phyloP scores from a whole-genome alignment of 495 filamentous ascomycete species.

The Podospora australis region DNA sequence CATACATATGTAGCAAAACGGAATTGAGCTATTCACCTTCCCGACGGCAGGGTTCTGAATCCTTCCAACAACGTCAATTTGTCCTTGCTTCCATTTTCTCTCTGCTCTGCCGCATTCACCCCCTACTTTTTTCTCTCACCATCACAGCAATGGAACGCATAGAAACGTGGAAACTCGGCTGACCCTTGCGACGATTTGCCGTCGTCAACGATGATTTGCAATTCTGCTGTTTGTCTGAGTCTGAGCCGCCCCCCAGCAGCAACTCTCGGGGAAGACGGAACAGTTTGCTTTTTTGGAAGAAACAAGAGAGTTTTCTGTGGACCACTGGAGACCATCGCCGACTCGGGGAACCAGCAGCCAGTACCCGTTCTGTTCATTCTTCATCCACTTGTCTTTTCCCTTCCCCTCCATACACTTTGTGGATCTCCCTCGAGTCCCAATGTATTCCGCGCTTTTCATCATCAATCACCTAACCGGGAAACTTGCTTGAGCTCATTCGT shows the following conservation, averaged over 20 bases:
- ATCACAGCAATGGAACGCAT: background rate
- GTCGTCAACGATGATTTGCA: background rate
- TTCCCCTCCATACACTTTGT: background rate
- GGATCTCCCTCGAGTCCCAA: background rate
- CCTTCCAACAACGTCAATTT: slow-evolving; percentile 17
- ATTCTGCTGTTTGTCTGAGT: background rate
- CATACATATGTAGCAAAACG: slow-evolving; percentile 14
- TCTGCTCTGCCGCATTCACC: slow-evolving; percentile 7
- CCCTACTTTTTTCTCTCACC: background rate
- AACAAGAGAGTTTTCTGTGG: background rate
- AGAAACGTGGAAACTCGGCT: too few relatives aligned
- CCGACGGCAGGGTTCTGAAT: slow-evolving; percentile 20
- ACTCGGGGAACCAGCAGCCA: too few relatives aligned
- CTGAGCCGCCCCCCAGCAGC: background rate
- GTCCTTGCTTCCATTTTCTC: slow-evolving; percentile 8
- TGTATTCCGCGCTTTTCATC: background rate
- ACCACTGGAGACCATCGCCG: background rate
- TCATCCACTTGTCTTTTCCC: background rate
- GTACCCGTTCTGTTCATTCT: background rate
- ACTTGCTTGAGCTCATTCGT: background rate
- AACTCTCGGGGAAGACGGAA: background rate
- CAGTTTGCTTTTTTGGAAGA: too few relatives aligned
- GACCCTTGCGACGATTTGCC: too few relatives aligned
- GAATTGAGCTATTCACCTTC: too few relatives aligned
- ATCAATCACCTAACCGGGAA: background rate